Evolutionary conservation across 345 rosid genomes (phyloP).

Genomic region (Acer yangbiense): DNA sequence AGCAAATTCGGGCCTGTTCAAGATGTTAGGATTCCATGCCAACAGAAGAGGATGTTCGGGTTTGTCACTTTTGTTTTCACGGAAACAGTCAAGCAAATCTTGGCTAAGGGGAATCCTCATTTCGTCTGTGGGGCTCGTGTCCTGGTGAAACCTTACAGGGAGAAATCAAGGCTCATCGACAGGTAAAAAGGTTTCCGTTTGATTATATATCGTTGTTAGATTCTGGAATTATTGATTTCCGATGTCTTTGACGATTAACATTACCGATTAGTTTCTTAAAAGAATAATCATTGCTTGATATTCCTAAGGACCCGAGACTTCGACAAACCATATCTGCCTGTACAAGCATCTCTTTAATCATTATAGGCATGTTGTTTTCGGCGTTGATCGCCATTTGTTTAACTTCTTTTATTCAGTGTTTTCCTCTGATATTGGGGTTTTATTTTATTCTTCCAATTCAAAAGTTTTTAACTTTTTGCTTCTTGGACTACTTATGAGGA

Average conservation of each 20-base stretch:
- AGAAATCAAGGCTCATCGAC: constrained; percentile 71
- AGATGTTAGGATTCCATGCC: constrained; percentile 97
- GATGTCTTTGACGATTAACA: not conserved
- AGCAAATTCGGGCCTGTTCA: constrained; percentile 88
- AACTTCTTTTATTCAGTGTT: constrained; percentile 9
- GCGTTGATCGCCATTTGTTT: constrained; percentile 9
- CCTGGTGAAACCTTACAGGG: constrained; percentile 94
- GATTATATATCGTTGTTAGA: not conserved
- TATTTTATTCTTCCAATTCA: not conserved
- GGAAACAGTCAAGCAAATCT: constrained; percentile 71
- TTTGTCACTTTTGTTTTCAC: constrained; percentile 76
- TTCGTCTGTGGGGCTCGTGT: constrained; percentile 92
- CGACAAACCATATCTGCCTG: constrained; percentile 2
- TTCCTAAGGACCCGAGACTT: not conserved
- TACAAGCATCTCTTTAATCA: constrained; percentile 20
- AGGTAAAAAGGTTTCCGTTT: constrained; percentile 37
- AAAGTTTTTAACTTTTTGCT: not conserved
- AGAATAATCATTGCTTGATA: not conserved
- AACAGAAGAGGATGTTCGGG: constrained; percentile 92
- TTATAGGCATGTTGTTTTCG: constrained; percentile 19
- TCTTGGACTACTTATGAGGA: not conserved
- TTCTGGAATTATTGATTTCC: not conserved
- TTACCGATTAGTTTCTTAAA: not conserved
- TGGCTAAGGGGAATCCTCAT: constrained; percentile 93
- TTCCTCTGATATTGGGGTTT: not conserved